Percentiles rank a stretch among this genome's conserved stretches.
phyloP scores from a whole-genome alignment of 2,329 filamentous ascomycete genomes.

The Diaporthe caulivora region DNA sequence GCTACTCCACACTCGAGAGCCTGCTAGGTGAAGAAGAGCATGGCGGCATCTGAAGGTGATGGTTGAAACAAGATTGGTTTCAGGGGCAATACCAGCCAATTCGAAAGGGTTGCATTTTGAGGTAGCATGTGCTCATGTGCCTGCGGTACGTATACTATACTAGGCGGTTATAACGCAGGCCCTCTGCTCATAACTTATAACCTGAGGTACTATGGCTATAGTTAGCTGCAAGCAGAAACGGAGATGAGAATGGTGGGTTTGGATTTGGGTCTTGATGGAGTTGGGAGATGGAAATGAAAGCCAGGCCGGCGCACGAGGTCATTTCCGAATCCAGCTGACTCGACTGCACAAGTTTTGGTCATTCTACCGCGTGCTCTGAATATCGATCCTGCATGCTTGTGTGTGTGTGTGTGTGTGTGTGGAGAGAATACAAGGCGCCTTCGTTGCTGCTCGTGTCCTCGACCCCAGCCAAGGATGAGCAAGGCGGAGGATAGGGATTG shows the following conservation, averaged over 20 bases:
- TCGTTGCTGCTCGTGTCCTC: not conserved
- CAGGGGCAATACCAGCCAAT: constrained; percentile 33
- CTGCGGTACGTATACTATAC: not conserved
- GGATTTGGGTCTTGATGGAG: constrained; percentile 2
- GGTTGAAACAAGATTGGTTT: constrained; percentile 31
- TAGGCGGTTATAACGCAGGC: not conserved
- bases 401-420: not conserved
- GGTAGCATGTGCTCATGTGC: not conserved
- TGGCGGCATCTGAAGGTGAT: constrained; percentile 27
- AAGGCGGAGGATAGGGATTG: not conserved
- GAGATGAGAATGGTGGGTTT: constrained; percentile 21
- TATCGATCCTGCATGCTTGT: not conserved
- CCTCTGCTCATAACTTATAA: not conserved
- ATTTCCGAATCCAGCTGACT: constrained; percentile 27
- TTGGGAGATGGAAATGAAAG: constrained; percentile 11
- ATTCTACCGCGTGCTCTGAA: not conserved
- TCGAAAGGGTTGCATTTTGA: constrained; percentile 10
- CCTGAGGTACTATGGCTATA: not conserved
- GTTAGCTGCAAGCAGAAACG: constrained; percentile 19
- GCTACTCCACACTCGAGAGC: not conserved
- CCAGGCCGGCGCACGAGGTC: constrained; percentile 12
- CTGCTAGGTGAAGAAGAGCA: constrained; percentile 23
- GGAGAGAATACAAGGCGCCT: not conserved
- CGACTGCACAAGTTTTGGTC: not conserved
- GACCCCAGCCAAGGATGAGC: not conserved